Conservation (phyloP, 352 stramenopile species). For the Elongisporangium undulatum region DNA sequence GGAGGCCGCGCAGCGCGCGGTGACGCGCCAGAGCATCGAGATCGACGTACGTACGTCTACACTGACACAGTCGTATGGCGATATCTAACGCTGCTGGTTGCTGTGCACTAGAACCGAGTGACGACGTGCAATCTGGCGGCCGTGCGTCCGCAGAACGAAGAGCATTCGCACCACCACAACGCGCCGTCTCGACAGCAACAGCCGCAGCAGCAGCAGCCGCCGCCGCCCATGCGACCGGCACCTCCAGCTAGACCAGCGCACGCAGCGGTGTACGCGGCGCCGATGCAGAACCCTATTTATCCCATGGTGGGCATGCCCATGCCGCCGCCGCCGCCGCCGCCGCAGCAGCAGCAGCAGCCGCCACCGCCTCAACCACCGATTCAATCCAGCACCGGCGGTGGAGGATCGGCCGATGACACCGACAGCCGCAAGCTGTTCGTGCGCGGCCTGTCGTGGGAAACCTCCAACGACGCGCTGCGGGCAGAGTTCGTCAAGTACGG, state of each 20-base stretch:
- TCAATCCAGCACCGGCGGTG: constrained; percentile 2
- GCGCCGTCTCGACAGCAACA: constrained; percentile 3
- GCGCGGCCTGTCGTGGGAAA: constrained; percentile 49
- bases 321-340: constrained; percentile 5
- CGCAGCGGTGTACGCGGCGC: constrained; percentile 33
- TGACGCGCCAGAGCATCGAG: constrained; percentile 41
- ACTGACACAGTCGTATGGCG: not conserved
- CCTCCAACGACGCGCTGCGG: constrained; percentile 39
- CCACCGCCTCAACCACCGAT: constrained; percentile 5
- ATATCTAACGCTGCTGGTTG: not conserved
- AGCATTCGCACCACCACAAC: constrained; percentile 20
- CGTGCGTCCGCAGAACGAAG: constrained; percentile 29
- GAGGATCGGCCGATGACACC: constrained; percentile 20
- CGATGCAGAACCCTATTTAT: constrained; percentile 10
- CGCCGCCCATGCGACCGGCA: constrained; percentile 1
- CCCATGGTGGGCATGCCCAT: constrained; percentile 13
- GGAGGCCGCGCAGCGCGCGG: constrained; percentile 39
- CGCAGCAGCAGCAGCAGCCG: constrained; percentile 3
- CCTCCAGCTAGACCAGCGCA: constrained; percentile 13
- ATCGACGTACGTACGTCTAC: constrained; percentile 44
- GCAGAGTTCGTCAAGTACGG: constrained; percentile 63
- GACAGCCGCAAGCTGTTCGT: constrained; percentile 64
- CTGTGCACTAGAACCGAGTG: constrained; percentile 21
- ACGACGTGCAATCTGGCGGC: constrained; percentile 52
- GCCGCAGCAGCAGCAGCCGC: constrained; percentile 7